Base-by-base conservation (phyloP, 805 yeast genomes). In the Isabelozyma gotoi region DNA sequence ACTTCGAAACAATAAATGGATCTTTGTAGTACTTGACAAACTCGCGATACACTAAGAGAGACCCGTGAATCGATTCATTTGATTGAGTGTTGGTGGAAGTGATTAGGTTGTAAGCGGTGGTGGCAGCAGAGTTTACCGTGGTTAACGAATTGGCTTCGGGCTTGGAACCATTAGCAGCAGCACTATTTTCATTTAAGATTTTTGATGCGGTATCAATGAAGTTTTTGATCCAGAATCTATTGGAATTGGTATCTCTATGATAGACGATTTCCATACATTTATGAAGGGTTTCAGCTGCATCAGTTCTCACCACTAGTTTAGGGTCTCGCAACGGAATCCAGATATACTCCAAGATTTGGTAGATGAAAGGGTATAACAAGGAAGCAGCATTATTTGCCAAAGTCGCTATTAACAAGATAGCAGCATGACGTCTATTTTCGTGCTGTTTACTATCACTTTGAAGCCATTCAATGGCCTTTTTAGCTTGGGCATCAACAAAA, bases 401-500 rank as follows among this genome's bases (percentile, higher is more conserved):
- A 0, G 97, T 85, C 6, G 85, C 79, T 33, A 94, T 79, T 34
- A 89, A 82, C 41, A 92, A 71, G 32, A 90, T 82, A 1, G 97
- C 96, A 0, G 97, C 97, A 59, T 92, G 97, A 49, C 94, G 81
- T 55, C 95, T 79, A 36, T 79, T 78, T 53, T 89, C 96, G 44
- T 69, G 67, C 55, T 85, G 89, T 50, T 88, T 84, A 45, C 60
- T 67, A 49, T 90, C 96, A n/a, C 85, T 76, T 27, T 88, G 87
- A 18, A 92, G 76, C 92, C 97, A 85, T 63, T 94, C 99, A 40
- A 92, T 74, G 33, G 96, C 88, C 39, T 87, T 76, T 57, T 85
- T 88, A 7, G 94, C 94, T 62, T 92, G 97, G 54, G 81, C 86
- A 48, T 92, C 97, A 19, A 94, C 97, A 61, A 92, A 85, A 40